Conservation (phyloP, 2,329 filamentous ascomycete genomes). For the Fusarium chuoi region DNA sequence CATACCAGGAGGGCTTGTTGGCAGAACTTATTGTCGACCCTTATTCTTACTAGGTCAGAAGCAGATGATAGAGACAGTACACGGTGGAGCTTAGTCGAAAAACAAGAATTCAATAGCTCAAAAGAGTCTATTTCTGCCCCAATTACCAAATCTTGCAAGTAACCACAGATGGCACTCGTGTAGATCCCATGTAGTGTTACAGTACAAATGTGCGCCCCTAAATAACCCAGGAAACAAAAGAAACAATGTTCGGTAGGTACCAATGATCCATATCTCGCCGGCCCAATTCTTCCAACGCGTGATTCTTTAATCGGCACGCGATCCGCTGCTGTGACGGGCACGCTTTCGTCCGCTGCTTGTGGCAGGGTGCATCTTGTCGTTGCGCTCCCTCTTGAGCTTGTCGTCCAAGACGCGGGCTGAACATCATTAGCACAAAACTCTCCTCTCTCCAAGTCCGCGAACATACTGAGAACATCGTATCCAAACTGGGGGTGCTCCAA, state of each 20-base stretch:
- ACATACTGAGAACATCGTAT: slow-evolving; percentile 87
- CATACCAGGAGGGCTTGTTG: background rate
- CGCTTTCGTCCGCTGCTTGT: slow-evolving; percentile 66
- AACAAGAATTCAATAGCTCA: background rate
- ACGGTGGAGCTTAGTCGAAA: background rate
- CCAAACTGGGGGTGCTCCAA: slow-evolving; percentile 91
- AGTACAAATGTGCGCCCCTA: background rate
- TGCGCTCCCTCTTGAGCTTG: slow-evolving; percentile 72
- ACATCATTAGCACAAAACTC: slow-evolving; percentile 8
- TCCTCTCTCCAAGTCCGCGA: fast-evolving
- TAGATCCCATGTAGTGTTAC: background rate
- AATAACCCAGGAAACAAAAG: slow-evolving; percentile 19
- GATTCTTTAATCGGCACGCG: slow-evolving; percentile 23
- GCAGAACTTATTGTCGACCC: background rate
- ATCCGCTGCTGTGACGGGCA: slow-evolving; percentile 61
- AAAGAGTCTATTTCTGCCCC: background rate
- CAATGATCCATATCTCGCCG: background rate
- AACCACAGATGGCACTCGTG: background rate
- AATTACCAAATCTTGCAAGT: background rate
- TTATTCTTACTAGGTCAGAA: background rate
- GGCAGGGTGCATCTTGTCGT: slow-evolving; percentile 66
- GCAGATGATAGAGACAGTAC: background rate
- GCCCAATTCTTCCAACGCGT: background rate
- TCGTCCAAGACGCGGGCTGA: slow-evolving; percentile 72
- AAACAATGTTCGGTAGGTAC: background rate